Evolutionary conservation across 1,139 yeast species (phyloP).

Genomic region (Yamadazyma pseudoaaseri): DNA sequence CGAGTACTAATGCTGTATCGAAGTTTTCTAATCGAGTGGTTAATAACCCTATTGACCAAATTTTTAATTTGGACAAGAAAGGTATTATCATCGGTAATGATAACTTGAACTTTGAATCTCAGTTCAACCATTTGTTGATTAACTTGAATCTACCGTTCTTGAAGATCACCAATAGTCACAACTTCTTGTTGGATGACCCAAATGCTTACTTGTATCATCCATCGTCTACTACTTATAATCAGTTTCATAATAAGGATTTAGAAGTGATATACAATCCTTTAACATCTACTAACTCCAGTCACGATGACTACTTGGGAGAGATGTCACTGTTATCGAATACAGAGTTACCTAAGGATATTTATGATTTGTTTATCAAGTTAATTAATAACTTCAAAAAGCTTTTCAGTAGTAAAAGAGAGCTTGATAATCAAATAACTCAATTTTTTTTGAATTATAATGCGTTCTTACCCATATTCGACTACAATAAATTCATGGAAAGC

Average conservation of each 20-base stretch:
- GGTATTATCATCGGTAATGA: slow-evolving; percentile 51
- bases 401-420: slow-evolving; percentile 41
- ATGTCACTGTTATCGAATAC: slow-evolving; percentile 20
- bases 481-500: slow-evolving; percentile 53
- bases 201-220: slow-evolving; percentile 45
- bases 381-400: slow-evolving; percentile 47
- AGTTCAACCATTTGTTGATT: slow-evolving; percentile 46
- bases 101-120: slow-evolving; percentile 48
- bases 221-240: slow-evolving; percentile 38
- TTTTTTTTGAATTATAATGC: slow-evolving; percentile 58
- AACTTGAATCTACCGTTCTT: slow-evolving; percentile 46
- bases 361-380: slow-evolving; percentile 45
- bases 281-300: slow-evolving; percentile 27
- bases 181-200: slow-evolving; percentile 44
- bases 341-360: slow-evolving; percentile 40
- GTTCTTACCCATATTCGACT: slow-evolving; percentile 62
- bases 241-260: slow-evolving; percentile 40
- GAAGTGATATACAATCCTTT: slow-evolving; percentile 46
- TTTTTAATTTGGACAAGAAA: slow-evolving; percentile 44
- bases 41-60: slow-evolving; percentile 36
- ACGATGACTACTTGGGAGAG: slow-evolving; percentile 19
- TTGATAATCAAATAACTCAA: slow-evolving; percentile 53
- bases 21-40: slow-evolving; percentile 1
- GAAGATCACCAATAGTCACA: slow-evolving; percentile 48
- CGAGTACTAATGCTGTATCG: neutral